A percentile compares a stretch with the other conserved stretches of the same genome.
These are phyloP conservation scores for Mortierella hygrophila DNA, from an alignment of 192 early-diverging fungal species.

Conservation along the genomic window DNA sequence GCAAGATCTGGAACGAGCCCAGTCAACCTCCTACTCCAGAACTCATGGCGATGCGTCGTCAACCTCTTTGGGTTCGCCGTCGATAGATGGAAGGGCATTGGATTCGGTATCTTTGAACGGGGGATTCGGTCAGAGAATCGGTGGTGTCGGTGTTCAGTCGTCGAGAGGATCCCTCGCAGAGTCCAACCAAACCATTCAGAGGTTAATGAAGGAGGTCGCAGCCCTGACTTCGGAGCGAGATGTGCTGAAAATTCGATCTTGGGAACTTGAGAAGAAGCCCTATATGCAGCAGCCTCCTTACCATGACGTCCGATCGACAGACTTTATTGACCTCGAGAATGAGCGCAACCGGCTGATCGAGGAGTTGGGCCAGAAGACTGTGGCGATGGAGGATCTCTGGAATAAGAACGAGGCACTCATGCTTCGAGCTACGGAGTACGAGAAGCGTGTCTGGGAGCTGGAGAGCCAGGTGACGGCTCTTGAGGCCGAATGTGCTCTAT, in stretches of 20 bases:
- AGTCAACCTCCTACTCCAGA: slow-evolving; percentile 19
- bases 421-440: slow-evolving; percentile 28
- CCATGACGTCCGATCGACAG: not conserved
- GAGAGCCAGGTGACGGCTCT: slow-evolving; percentile 22
- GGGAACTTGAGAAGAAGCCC: slow-evolving; percentile 33
- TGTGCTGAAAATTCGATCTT: slow-evolving; percentile 19
- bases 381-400: slow-evolving; percentile 20
- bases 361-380: slow-evolving; percentile 25
- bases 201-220: slow-evolving; percentile 7
- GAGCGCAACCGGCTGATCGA: slow-evolving; percentile 30
- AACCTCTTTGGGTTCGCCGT: slow-evolving; percentile 22
- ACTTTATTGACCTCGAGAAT: slow-evolving; percentile 25
- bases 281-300: slow-evolving; percentile 11
- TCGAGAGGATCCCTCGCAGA: not conserved
- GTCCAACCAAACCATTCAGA: not conserved
- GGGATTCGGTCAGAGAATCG: not conserved
- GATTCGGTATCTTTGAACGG: not conserved
- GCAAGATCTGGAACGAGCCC: slow-evolving; percentile 10
- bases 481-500: slow-evolving; percentile 6
- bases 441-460: slow-evolving; percentile 30
- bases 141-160: not conserved
- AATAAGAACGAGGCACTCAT: slow-evolving; percentile 26
- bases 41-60: not conserved
- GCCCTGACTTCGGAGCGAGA: slow-evolving; percentile 23
- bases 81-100: not conserved